Evolutionary conservation across 2,329 filamentous ascomycete species (phyloP).

Genomic region (Graphilbum fragrans): DNA sequence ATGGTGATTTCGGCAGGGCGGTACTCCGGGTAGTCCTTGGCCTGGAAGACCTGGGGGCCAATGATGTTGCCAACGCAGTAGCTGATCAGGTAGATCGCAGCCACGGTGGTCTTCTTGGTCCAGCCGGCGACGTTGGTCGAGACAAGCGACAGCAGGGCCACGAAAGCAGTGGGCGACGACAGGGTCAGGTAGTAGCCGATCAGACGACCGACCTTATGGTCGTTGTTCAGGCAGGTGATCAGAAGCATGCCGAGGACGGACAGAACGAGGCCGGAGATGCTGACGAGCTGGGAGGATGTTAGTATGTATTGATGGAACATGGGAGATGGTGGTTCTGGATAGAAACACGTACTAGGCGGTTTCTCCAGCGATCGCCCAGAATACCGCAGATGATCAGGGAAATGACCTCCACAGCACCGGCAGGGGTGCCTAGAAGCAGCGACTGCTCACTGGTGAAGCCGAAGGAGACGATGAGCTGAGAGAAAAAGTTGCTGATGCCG

Average conservation of each 20-base stretch:
- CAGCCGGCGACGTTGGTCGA: slow-evolving; percentile 46
- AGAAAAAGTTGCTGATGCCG: slow-evolving; percentile 24
- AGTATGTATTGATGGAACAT: slow-evolving; percentile 6
- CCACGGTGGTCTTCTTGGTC: slow-evolving; percentile 48
- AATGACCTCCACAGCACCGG: slow-evolving; percentile 47
- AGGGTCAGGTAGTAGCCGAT: slow-evolving; percentile 56
- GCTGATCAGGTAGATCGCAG: slow-evolving; percentile 38
- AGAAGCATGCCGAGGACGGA: slow-evolving; percentile 49
- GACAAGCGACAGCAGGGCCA: slow-evolving; percentile 50
- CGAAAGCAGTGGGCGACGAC: slow-evolving; percentile 47
- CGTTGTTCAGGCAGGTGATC: slow-evolving; percentile 48
- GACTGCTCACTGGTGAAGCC: slow-evolving; percentile 52
- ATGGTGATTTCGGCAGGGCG: slow-evolving; percentile 52
- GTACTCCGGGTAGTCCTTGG: slow-evolving; percentile 44
- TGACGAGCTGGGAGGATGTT: slow-evolving; percentile 26
- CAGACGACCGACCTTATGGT: slow-evolving; percentile 44
- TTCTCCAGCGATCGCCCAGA: slow-evolving; percentile 41
- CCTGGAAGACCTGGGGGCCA: slow-evolving; percentile 44
- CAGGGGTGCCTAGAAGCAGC: slow-evolving; percentile 52
- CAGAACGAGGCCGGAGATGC: slow-evolving; percentile 35
- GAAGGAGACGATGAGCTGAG: slow-evolving; percentile 36
- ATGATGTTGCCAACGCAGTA: slow-evolving; percentile 41
- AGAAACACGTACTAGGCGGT: slow-evolving; percentile 30
- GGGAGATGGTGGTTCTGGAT: not conserved
- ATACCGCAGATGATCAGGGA: slow-evolving; percentile 21